phyloP scores from a whole-genome alignment of 1,139 yeast species.

The Geotrichum fermentans region DNA sequence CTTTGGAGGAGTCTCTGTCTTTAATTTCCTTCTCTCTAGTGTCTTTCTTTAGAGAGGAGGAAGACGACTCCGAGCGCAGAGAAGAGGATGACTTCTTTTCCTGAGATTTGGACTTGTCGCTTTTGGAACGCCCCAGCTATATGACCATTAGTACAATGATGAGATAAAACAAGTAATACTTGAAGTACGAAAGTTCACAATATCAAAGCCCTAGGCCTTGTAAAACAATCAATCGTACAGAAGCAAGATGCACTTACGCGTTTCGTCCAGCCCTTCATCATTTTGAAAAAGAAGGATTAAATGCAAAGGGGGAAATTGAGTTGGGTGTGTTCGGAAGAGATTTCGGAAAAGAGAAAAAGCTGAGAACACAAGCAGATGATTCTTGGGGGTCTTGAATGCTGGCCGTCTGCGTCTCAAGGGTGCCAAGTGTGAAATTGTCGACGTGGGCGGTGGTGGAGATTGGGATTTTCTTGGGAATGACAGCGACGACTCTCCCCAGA shows the following conservation, averaged over 20 bases:
- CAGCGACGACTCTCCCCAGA: too few relatives aligned
- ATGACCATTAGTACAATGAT: conserved; percentile 15
- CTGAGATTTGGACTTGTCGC: conserved; percentile 26
- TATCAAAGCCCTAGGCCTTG: neutral
- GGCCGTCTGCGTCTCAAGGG: too few relatives aligned
- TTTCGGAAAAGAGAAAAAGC: too few relatives aligned
- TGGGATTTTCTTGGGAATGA: too few relatives aligned
- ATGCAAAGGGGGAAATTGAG: neutral
- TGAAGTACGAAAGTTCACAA: too few relatives aligned
- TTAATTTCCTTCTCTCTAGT: conserved; percentile 18
- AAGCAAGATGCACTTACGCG: conserved; percentile 29
- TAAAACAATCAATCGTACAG: neutral
- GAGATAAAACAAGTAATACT: too few relatives aligned
- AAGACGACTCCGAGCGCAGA: conserved; percentile 14
- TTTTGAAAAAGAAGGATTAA: conserved; percentile 17
- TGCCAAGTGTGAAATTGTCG: too few relatives aligned
- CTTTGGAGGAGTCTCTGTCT: conserved; percentile 13
- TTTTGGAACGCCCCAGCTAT: conserved; percentile 32
- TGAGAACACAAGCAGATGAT: too few relatives aligned
- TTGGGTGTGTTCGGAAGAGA: neutral
- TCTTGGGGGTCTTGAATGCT: too few relatives aligned
- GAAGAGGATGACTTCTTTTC: conserved; percentile 18
- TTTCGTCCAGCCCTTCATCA: conserved; percentile 43
- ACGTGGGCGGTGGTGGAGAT: too few relatives aligned
- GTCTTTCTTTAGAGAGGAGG: conserved; percentile 18